Evolutionary conservation across 306 rosid genomes (phyloP).

Genomic region (Cucurbita pepo): DNA sequence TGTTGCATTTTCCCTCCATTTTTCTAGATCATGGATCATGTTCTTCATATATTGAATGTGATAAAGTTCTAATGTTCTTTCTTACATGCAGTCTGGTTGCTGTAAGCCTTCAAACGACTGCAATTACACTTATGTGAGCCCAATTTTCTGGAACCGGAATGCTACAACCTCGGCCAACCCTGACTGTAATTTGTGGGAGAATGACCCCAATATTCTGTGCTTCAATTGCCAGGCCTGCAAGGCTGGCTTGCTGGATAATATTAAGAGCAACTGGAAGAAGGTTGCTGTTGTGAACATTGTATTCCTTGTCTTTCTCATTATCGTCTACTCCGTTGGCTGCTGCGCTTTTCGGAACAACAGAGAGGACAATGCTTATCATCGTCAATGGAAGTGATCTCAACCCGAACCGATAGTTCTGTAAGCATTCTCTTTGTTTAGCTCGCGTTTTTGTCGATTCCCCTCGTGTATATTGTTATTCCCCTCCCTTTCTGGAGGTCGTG

Average conservation of each 20-base stretch:
- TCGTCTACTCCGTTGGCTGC: slow-evolving; percentile 42
- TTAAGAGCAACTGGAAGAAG: slow-evolving; percentile 37
- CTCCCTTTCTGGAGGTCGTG: not conserved
- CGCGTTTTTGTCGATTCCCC: not conserved
- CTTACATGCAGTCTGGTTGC: slow-evolving; percentile 38
- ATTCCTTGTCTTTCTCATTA: slow-evolving; percentile 27
- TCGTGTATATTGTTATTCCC: not conserved
- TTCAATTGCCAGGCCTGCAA: slow-evolving; percentile 49
- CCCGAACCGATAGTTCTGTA: not conserved
- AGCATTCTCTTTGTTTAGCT: not conserved
- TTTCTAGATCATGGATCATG: not conserved
- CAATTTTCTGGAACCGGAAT: slow-evolving; percentile 25
- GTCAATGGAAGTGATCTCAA: slow-evolving; percentile 7
- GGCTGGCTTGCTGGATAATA: slow-evolving; percentile 41
- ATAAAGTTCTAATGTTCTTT: not conserved
- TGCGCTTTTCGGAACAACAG: slow-evolving; percentile 49
- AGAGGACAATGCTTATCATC: slow-evolving; percentile 16
- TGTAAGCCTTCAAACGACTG: slow-evolving; percentile 45
- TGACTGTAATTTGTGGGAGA: slow-evolving; percentile 37
- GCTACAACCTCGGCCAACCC: not conserved
- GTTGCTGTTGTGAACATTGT: slow-evolving; percentile 26
- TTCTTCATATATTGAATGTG: not conserved
- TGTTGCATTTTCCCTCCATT: not conserved
- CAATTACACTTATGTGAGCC: slow-evolving; percentile 12
- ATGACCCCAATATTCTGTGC: slow-evolving; percentile 24